These are phyloP conservation scores for Botrytis pseudocinerea DNA, from an alignment of 2,329 filamentous ascomycete genomes.

Conservation along the genomic window DNA sequence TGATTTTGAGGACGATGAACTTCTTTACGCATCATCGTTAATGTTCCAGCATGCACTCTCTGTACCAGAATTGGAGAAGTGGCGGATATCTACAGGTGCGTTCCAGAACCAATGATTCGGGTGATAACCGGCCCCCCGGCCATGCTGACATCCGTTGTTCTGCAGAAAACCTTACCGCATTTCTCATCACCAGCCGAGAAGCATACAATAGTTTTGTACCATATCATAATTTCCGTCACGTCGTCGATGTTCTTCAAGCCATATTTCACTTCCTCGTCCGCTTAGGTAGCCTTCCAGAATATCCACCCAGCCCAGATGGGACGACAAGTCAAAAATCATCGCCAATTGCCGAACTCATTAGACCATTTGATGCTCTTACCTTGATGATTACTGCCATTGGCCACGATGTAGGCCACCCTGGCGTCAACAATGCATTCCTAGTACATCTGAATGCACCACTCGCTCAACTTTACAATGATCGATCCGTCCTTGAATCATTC, in stretches of 20 bases:
- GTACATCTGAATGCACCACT: constrained; percentile 89
- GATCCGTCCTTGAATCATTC: constrained; percentile 94
- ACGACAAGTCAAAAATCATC: constrained; percentile 47
- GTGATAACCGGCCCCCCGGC: constrained; percentile 30
- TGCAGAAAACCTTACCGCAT: constrained; percentile 76
- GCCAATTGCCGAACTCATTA: constrained; percentile 72
- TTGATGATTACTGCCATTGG: constrained; percentile 94
- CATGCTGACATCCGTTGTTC: constrained; percentile 45
- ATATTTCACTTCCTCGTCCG: constrained; percentile 86
- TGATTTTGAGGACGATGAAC: constrained; percentile 84
- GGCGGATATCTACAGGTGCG: constrained; percentile 76
- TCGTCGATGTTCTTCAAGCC: constrained; percentile 92
- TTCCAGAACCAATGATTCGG: constrained; percentile 34
- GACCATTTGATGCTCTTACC: constrained; percentile 83
- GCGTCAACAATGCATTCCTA: constrained; percentile 96
- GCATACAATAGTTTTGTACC: constrained; percentile 97
- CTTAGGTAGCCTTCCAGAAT: constrained; percentile 73
- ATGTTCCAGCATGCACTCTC: constrained; percentile 89
- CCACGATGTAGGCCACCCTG: constrained; percentile 95
- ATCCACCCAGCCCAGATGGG: constrained; percentile 46
- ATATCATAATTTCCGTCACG: constrained; percentile 98
- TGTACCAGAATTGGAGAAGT: constrained; percentile 78
- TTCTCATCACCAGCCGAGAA: constrained; percentile 82
- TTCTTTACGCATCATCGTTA: constrained; percentile 78
- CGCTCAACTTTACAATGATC: constrained; percentile 94